These are phyloP conservation scores for Penicillium expansum DNA, from an alignment of 2,329 filamentous ascomycete species.

Conservation along the genomic window DNA sequence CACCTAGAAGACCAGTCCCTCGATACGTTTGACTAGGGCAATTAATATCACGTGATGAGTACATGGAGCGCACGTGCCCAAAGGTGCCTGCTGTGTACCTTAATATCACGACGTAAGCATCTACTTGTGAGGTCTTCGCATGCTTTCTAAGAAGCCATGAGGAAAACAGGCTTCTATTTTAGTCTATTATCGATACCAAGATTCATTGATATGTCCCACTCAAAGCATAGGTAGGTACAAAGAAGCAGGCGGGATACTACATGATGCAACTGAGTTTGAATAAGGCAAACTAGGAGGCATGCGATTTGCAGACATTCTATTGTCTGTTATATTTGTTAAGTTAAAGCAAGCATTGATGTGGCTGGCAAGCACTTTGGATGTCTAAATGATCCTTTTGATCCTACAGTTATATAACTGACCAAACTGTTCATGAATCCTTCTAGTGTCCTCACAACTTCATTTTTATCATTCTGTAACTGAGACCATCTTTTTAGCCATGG, in stretches of 20 bases:
- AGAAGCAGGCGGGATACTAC: not conserved
- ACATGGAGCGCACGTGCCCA: not conserved
- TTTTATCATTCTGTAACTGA: not conserved
- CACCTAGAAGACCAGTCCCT: not conserved
- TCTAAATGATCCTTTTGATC: not conserved
- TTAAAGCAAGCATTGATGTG: not conserved
- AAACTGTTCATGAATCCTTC: not conserved
- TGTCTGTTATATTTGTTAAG: not conserved
- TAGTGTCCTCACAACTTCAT: not conserved
- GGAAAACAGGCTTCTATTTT: not conserved
- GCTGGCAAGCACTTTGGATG: not conserved
- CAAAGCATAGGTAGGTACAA: not conserved
- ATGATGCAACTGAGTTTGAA: not conserved
- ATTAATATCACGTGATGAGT: not conserved
- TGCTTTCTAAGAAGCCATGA: not conserved
- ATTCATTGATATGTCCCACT: not conserved
- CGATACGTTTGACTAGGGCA: not conserved
- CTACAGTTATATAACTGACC: not conserved
- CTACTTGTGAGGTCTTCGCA: not conserved
- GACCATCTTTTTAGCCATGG: conserved; percentile 22
- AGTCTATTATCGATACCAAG: not conserved
- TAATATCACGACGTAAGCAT: not conserved
- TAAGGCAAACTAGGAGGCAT: not conserved
- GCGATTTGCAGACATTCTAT: not conserved
- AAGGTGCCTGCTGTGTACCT: not conserved